These are phyloP conservation scores for Epichloe sibirici DNA, from an alignment of 2,329 filamentous ascomycete genomes.

Conservation along the genomic window DNA sequence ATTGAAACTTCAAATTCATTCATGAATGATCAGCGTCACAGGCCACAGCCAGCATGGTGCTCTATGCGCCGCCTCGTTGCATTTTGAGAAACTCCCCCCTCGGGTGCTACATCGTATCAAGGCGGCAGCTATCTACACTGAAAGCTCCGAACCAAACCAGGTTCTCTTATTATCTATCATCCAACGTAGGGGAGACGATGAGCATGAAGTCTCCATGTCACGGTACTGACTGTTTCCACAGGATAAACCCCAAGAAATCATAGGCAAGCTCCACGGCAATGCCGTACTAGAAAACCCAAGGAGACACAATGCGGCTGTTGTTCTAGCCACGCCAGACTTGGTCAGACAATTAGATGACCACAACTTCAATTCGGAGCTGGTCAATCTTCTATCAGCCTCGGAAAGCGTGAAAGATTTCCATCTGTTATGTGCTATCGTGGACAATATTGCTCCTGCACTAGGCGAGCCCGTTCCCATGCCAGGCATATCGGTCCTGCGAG, in stretches of 20 bases:
- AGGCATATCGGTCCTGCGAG: slow-evolving; percentile 42
- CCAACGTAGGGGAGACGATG: slow-evolving; percentile 2
- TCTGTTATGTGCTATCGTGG: slow-evolving; percentile 43
- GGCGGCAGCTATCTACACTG: slow-evolving; percentile 8
- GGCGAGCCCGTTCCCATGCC: slow-evolving; percentile 19
- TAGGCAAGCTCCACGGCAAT: slow-evolving; percentile 12
- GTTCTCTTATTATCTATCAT: slow-evolving; percentile 13
- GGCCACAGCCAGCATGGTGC: slow-evolving; percentile 11
- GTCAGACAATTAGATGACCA: slow-evolving; percentile 35
- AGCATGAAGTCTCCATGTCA: background rate
- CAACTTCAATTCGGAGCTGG: slow-evolving; percentile 29
- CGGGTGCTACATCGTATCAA: background rate
- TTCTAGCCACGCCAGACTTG: slow-evolving; percentile 37
- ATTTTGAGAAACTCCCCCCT: slow-evolving; percentile 10
- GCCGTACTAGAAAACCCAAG: slow-evolving; percentile 16
- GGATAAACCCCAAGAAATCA: slow-evolving; percentile 9
- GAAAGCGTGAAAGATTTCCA: slow-evolving; percentile 27
- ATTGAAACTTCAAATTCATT: background rate
- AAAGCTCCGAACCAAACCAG: slow-evolving; percentile 9
- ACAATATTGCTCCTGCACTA: slow-evolving; percentile 33
- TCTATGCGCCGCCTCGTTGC: slow-evolving; percentile 9
- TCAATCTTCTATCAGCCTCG: slow-evolving; percentile 33
- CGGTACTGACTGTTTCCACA: background rate
- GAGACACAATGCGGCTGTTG: slow-evolving; percentile 30
- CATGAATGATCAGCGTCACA: background rate